Evolutionary conservation across 2,329 filamentous ascomycete species (phyloP).

Genomic region (Tolypocladium ophioglossoides): DNA sequence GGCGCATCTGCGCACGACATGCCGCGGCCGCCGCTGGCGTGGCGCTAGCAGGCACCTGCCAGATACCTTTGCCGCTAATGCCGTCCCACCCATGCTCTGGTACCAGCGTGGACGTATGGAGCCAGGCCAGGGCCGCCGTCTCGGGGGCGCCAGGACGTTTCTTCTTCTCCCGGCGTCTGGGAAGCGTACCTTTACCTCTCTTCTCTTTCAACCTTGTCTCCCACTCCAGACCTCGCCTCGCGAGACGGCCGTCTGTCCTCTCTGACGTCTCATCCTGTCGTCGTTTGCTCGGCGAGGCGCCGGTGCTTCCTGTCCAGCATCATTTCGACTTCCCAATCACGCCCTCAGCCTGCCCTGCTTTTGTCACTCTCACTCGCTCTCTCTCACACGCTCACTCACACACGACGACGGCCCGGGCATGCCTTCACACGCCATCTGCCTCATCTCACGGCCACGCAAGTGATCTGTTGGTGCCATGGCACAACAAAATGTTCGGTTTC

Average conservation of each 20-base stretch:
- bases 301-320: not conserved
- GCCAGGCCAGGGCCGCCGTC: slow-evolving; percentile 24
- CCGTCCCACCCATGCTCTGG: slow-evolving; percentile 25
- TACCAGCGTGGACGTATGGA: slow-evolving; percentile 21
- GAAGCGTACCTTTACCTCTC: slow-evolving; percentile 16
- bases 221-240: slow-evolving; percentile 16
- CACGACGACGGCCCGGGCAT: slow-evolving; percentile 12
- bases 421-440: slow-evolving; percentile 15
- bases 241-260: slow-evolving; percentile 7
- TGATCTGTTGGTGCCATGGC: slow-evolving; percentile 26
- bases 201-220: slow-evolving; percentile 23
- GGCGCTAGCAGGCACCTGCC: slow-evolving; percentile 14
- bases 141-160: slow-evolving; percentile 26
- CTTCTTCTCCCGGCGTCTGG: slow-evolving; percentile 25
- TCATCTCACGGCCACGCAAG: slow-evolving; percentile 23
- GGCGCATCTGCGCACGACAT: not conserved
- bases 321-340: not conserved
- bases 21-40: slow-evolving; percentile 1
- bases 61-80: slow-evolving; percentile 17
- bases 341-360: not conserved
- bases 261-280: not conserved
- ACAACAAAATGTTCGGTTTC: slow-evolving; percentile 25
- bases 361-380: slow-evolving; percentile 8
- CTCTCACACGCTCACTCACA: slow-evolving; percentile 9
- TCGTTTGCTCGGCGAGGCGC: not conserved